These are phyloP conservation scores for Leccinum uliginosum DNA, from an alignment of 768 basidiomycete species.

Conservation along the genomic window DNA sequence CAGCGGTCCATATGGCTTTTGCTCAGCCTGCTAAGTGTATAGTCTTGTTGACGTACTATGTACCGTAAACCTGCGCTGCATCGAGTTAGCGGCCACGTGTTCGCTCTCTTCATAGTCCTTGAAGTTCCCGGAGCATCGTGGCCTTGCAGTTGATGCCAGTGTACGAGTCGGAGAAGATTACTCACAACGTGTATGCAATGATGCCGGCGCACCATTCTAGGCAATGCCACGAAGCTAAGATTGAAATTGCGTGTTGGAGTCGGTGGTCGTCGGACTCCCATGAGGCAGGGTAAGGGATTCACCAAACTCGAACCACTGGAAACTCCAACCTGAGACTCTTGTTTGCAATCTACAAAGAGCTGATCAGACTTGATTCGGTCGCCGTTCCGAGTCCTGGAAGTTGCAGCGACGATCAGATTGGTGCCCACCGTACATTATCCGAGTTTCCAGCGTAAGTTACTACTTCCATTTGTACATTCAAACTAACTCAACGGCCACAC, in stretches of 20 bases:
- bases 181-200: not conserved
- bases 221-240: slow-evolving; percentile 3
- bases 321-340: not conserved
- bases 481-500: not conserved
- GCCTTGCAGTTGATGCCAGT: not conserved
- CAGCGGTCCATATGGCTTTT: not conserved
- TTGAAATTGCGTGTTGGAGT: slow-evolving; percentile 10
- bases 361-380: not conserved
- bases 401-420: not conserved
- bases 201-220: not conserved
- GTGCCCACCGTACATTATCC: not conserved
- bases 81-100: not conserved
- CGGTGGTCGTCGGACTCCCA: slow-evolving; percentile 2
- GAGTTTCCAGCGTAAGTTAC: slow-evolving; percentile 6
- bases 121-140: not conserved
- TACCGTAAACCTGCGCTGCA: not conserved
- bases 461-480: not conserved
- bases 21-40: not conserved
- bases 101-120: not conserved
- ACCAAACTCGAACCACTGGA: slow-evolving; percentile 1
- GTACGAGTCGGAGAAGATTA: not conserved
- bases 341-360: not conserved
- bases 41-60: not conserved
- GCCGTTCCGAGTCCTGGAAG: not conserved
- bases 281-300: slow-evolving; percentile 14